Percentiles rank a stretch among this genome's conserved stretches.
Evolutionary conservation across 768 basidiomycete genomes (phyloP).

Genomic region (Termitomyces sp.): DNA sequence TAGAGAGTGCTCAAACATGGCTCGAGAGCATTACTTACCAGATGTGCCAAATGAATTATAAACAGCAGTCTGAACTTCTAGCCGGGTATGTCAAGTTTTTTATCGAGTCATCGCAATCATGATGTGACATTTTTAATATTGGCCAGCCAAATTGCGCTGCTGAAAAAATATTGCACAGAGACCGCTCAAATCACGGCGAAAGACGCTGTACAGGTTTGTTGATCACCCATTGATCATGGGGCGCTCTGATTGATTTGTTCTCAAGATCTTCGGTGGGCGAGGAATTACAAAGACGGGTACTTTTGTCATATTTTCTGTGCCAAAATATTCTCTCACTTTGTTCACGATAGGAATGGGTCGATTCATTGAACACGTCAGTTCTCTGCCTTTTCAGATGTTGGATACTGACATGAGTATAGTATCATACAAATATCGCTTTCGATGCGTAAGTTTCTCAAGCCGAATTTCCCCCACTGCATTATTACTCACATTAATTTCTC

Average conservation of each 20-base stretch:
- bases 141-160: slow-evolving; percentile 63
- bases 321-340: background rate
- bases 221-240: background rate
- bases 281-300: slow-evolving; percentile 77
- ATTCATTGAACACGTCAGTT: slow-evolving; percentile 19
- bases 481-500: background rate
- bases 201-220: slow-evolving; percentile 56
- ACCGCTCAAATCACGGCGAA: slow-evolving; percentile 76
- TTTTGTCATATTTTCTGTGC: slow-evolving; percentile 13
- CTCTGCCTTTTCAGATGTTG: background rate
- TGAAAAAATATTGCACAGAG: slow-evolving; percentile 76
- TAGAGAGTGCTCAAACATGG: slow-evolving; percentile 82
- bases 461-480: background rate
- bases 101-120: too few relatives aligned
- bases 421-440: slow-evolving; percentile 18
- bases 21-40: slow-evolving; percentile 84
- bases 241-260: slow-evolving; percentile 20
- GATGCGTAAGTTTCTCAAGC: slow-evolving; percentile 17
- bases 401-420: slow-evolving; percentile 10
- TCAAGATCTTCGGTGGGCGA: slow-evolving; percentile 75
- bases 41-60: slow-evolving; percentile 83
- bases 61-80: slow-evolving; percentile 64
- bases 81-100: too few relatives aligned
- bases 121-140: background rate
- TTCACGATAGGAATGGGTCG: slow-evolving; percentile 12